Evolutionary conservation across 805 yeast genomes (phyloP), one percentile per base, ranked within the genome.

Genomic region (baker's yeast (Saccharomyces cerevisiae)): DNA sequence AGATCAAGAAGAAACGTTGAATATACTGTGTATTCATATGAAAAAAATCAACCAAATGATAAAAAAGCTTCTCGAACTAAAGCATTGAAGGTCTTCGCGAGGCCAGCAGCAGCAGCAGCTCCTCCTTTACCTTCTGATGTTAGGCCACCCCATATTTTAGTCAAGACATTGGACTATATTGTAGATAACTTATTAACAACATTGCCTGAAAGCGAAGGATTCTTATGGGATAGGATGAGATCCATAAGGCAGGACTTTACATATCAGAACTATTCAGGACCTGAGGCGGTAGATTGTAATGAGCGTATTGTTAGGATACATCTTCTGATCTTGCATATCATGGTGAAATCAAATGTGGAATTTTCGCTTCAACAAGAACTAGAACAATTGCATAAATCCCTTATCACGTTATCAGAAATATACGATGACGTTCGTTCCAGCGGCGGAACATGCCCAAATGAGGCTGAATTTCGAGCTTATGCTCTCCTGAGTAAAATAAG

Each of bases 101-200:
- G 99, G 61, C 97, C 99, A 0, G 96, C 96, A 17, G 97, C 98
- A 0, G 99, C 98, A 6, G 97, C 94, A 61, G 96, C 97, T 1
- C 98, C 97, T 1, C 96, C 98, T 2, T 73, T 94, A 55, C 99
- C 99, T 0, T 89, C 97, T 1, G 99, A 94, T 68, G 99, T 94
- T 3, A 77, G 99, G 57, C 96, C 99, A 1, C 99, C 99, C 0
- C 79, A 78, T 53, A 75, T 91, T 1, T 71, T 94, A 27, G 78
- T 77, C 11, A 63, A 75, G 36, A 84, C 97, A 0, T 71, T 94
- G 56, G 77, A 86, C 55, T 89, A 88, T 66, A 76, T 94, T 36
- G 79, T 89, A 6, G 82, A 82, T 21, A 77, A 81, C 46, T 69
- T 86, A 1, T 68, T 92, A 13, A 79, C 80, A 0, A 75, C 80